Conservation (phyloP, 2,329 filamentous ascomycete genomes). For the Fusarium sp. region DNA sequence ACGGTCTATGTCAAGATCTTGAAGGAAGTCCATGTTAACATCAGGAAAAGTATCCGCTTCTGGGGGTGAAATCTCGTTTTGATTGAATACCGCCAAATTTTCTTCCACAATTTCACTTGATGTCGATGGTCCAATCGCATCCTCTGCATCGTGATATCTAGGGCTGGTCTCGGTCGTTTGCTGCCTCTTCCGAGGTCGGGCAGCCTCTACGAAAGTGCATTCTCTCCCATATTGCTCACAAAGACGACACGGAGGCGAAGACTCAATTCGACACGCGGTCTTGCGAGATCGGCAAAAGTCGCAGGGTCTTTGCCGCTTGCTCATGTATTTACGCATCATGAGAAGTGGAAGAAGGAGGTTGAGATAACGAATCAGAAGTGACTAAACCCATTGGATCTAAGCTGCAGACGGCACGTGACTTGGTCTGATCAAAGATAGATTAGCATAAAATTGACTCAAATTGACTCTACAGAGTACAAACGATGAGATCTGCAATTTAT, state of each 20-base stretch:
- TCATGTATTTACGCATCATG: slow-evolving; percentile 10
- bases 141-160: too few species aligned
- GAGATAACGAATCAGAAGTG: not conserved
- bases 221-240: not conserved
- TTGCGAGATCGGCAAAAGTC: slow-evolving; percentile 1
- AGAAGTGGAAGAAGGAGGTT: not conserved
- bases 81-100: fast-evolving
- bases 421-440: too few species aligned
- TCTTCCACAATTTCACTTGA: fast-evolving
- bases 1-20: not conserved
- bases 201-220: not conserved
- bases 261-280: not conserved
- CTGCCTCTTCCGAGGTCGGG: not conserved
- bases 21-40: not conserved
- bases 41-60: not conserved
- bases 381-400: not conserved
- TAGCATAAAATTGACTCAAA: too few species aligned
- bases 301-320: slow-evolving; percentile 6
- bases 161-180: not conserved
- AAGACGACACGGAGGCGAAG: not conserved
- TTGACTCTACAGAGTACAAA: too few species aligned
- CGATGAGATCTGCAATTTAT: too few species aligned
- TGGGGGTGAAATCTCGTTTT: not conserved
- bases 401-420: not conserved
- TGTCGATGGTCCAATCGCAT: fast-evolving